phyloP scores from a whole-genome alignment of 2,329 filamentous ascomycete genomes.

The Diaporthe australafricana region DNA sequence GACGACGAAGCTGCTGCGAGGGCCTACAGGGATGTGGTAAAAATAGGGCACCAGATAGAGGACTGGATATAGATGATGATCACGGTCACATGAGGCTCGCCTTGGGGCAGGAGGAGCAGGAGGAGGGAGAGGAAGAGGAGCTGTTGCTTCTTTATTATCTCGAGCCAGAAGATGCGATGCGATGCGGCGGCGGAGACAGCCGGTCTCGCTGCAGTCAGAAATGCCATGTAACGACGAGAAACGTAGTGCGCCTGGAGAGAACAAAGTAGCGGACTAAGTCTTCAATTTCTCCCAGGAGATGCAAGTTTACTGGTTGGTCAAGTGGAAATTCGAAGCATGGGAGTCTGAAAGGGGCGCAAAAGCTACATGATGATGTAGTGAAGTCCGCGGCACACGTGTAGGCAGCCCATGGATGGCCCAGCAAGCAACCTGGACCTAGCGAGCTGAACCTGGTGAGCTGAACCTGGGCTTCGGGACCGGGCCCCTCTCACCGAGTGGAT shows the following conservation, averaged over 20 bases:
- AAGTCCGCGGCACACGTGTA: not conserved
- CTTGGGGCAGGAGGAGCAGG: not conserved
- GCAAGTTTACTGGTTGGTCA: not conserved
- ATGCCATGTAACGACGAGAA: constrained; percentile 8
- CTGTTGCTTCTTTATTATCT: not conserved
- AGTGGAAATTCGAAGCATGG: not conserved
- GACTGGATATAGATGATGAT: not conserved
- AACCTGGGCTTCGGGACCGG: constrained; percentile 1
- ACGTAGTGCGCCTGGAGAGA: too few relatives aligned
- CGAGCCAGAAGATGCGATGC: not conserved
- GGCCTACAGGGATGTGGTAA: not conserved
- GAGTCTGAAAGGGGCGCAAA: not conserved
- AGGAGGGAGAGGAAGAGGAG: not conserved
- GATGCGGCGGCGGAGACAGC: not conserved
- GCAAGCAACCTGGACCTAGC: not conserved
- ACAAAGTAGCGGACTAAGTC: not conserved
- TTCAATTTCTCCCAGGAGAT: not conserved
- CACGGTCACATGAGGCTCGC: constrained; percentile 4
- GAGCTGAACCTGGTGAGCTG: not conserved
- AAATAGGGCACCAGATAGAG: not conserved
- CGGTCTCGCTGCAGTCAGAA: constrained; percentile 17
- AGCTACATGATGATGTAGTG: not conserved
- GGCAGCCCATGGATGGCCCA: not conserved
- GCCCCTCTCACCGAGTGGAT: constrained; percentile 2
- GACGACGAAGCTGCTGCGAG: not conserved